Evolutionary conservation across 208 protist species (phyloP).

Genomic region (Trypanosoma mega): DNA sequence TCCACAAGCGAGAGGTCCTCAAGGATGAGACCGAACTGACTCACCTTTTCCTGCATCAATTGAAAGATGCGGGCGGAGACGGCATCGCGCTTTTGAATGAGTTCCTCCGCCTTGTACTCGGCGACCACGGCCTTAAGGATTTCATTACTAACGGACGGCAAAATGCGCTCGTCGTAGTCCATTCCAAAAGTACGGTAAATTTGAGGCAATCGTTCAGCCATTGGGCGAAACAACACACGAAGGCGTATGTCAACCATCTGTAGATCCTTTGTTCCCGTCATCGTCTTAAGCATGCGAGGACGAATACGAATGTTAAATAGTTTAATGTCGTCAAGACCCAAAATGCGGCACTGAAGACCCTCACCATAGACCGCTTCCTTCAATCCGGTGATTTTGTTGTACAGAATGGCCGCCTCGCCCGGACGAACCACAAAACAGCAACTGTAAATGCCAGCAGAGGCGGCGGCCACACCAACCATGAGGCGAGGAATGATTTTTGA

Average conservation of each 20-base stretch:
- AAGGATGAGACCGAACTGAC: slow-evolving; percentile 96
- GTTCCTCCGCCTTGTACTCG: slow-evolving; percentile 98
- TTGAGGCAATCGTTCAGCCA: slow-evolving; percentile 79
- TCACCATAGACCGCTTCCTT: slow-evolving; percentile 90
- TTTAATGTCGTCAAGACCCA: slow-evolving; percentile 95
- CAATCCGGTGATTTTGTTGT: slow-evolving; percentile 89
- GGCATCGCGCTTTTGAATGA: slow-evolving; percentile 97
- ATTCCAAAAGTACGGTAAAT: slow-evolving; percentile 91
- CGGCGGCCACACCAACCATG: slow-evolving; percentile 55
- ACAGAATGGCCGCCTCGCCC: slow-evolving; percentile 89
- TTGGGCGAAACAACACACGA: slow-evolving; percentile 89
- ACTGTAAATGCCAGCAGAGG: slow-evolving; percentile 79
- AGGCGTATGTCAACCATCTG: slow-evolving; percentile 94
- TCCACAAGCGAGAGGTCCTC: slow-evolving; percentile 98
- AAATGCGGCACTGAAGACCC: slow-evolving; percentile 88
- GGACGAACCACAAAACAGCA: slow-evolving; percentile 92
- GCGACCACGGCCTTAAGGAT: slow-evolving; percentile 95
- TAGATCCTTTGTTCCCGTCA: slow-evolving; percentile 93
- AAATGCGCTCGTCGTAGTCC: slow-evolving; percentile 97
- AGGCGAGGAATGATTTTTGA: slow-evolving; percentile 66
- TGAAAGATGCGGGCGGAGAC: slow-evolving; percentile 92
- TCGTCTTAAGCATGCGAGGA: slow-evolving; percentile 87
- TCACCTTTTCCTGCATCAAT: slow-evolving; percentile 93
- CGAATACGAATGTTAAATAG: slow-evolving; percentile 96
- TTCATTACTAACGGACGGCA: slow-evolving; percentile 97